Percentiles rank a stretch among this genome's conserved stretches.
These are phyloP conservation scores for Komagataella ulmi DNA, from an alignment of 805 yeast genomes.

Conservation along the genomic window DNA sequence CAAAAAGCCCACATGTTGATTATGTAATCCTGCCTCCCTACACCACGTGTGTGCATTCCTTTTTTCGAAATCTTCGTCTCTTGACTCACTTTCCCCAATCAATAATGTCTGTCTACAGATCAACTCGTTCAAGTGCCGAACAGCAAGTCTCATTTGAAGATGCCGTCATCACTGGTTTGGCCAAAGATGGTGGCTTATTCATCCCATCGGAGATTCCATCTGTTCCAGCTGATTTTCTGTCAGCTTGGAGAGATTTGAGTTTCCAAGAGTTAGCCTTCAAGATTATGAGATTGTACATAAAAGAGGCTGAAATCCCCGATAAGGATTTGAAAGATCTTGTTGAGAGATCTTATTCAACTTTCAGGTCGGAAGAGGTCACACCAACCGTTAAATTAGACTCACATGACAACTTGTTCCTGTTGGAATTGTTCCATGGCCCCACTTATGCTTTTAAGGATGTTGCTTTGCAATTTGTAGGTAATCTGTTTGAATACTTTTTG, in stretches of 20 bases:
- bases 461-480: constrained; percentile 96
- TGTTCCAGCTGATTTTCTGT: constrained; percentile 37
- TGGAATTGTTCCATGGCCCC: constrained; percentile 97
- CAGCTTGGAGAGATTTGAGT: constrained; percentile 57
- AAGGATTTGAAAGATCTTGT: constrained; percentile 54
- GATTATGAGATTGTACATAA: constrained; percentile 70
- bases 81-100: constrained; percentile 2
- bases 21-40: not conserved
- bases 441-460: constrained; percentile 98
- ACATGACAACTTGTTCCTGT: constrained; percentile 53
- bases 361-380: constrained; percentile 79
- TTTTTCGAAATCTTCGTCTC: not conserved
- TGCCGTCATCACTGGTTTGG: constrained; percentile 81
- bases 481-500: constrained; percentile 86
- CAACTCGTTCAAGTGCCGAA: constrained; percentile 51
- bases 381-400: constrained; percentile 54
- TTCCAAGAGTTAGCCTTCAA: constrained; percentile 84
- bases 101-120: constrained; percentile 53
- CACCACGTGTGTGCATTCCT: not conserved
- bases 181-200: constrained; percentile 93
- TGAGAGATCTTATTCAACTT: constrained; percentile 72
- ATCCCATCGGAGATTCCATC: constrained; percentile 75
- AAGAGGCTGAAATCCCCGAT: constrained; percentile 58
- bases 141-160: constrained; percentile 60
- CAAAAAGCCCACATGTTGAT: not conserved